Evolutionary conservation across 441 rosid genomes (phyloP).

Genomic region (Pelargonium fulgidum): DNA sequence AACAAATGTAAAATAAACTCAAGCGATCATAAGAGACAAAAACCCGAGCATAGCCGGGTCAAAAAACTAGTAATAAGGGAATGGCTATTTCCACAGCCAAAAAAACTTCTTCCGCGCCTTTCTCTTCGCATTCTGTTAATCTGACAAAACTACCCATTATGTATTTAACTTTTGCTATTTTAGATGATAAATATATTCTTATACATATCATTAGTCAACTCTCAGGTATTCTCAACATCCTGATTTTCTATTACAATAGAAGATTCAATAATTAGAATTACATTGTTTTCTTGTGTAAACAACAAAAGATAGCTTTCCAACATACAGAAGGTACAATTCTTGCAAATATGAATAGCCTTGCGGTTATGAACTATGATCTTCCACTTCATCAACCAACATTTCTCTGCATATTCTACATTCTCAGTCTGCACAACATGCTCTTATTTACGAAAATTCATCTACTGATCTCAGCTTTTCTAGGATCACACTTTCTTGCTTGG

Average conservation of each 20-base stretch:
- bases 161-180: too few relatives aligned
- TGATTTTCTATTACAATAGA: not conserved
- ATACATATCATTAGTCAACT: too few relatives aligned
- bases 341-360: not conserved
- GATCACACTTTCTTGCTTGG: conserved; percentile 68
- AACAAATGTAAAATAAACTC: too few relatives aligned
- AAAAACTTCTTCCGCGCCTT: too few relatives aligned
- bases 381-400: not conserved
- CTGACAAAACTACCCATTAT: too few relatives aligned
- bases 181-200: too few relatives aligned
- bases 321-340: not conserved
- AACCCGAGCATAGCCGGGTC: too few relatives aligned
- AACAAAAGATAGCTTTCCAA: not conserved
- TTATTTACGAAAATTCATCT: conserved; percentile 30
- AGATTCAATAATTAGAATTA: not conserved
- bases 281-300: not conserved
- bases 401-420: not conserved
- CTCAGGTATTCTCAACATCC: too few relatives aligned
- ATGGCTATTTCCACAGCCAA: too few relatives aligned
- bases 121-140: too few relatives aligned
- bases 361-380: not conserved
- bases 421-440: not conserved
- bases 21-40: too few relatives aligned
- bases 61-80: too few relatives aligned
- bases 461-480: conserved; percentile 61